Base-by-base conservation (phyloP, 169 alveolate genomes). In the Plasmodium cynomolgi region DNA sequence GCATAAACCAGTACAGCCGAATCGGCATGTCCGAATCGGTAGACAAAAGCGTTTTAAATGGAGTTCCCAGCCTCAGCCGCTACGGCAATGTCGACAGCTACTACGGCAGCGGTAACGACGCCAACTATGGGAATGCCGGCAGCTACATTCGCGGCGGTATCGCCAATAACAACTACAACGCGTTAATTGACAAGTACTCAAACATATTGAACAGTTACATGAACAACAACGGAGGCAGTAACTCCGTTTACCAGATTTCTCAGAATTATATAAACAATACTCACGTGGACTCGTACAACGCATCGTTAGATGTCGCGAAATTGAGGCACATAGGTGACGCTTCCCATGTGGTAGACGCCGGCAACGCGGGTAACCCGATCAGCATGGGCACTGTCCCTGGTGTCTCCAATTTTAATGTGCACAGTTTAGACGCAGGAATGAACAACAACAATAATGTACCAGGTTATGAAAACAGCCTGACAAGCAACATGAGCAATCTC, bases 141-240 rank as follows among this genome's bases (percentile, higher is more conserved):
- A 56, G 44, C 31, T 23, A 73, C n/a, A 23, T 31, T n/a, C 29
- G 47, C 26, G 23, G 34, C 2, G 72, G 29, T n/a, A 29, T 15
- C 50, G 47, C 17, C 29, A 26, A 72, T 71, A 84, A 73, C 74
- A 84, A 50, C 44, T 77, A 90, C 74, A 90, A 90, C 62, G 23
- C 37, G 8, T 26, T 90, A 90, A 79, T 90, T 90, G 91, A 90
- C 23, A 90, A 90, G 54, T 90, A 90, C 44, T 90, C 94, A 68
- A 90, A 90, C 31, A 90, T 90, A 34, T 54, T 90, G 72, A 90
- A 81, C 72, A 80, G 94, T 37, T 68, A 90, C 33, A 80, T 74
- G 88, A 72, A 80, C 73, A 79, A 68, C 41, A 54, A 79, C 68
- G 79, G 31, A 0, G 79, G 41, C 47, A 37, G 62, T 11, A 90